A percentile compares a stretch with the other conserved stretches of the same genome.
phyloP scores from a whole-genome alignment of 495 filamentous ascomycete species.

The Podospora conica region DNA sequence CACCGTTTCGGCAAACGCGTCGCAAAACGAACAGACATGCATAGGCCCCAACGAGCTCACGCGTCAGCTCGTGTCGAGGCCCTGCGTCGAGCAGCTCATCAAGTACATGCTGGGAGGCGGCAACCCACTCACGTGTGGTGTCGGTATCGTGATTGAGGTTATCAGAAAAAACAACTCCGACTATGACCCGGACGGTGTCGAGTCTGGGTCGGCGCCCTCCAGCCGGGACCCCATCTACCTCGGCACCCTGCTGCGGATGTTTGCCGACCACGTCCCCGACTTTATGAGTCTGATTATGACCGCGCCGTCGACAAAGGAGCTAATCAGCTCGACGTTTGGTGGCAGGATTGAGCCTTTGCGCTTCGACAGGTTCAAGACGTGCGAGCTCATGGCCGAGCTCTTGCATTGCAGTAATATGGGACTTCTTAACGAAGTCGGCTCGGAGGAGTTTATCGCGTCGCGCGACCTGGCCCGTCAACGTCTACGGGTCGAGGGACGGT shows the following conservation, averaged over 20 bases:
- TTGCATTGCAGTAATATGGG: slow-evolving; percentile 99
- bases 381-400: slow-evolving; percentile 96
- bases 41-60: slow-evolving; percentile 98
- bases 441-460: slow-evolving; percentile 75
- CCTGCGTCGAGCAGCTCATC: slow-evolving; percentile 76
- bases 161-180: slow-evolving; percentile 99
- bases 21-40: slow-evolving; percentile 93
- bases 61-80: slow-evolving; percentile 84
- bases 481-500: slow-evolving; percentile 63
- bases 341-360: slow-evolving; percentile 88
- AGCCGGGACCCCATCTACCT: slow-evolving; percentile 94
- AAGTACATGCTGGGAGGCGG: slow-evolving; percentile 88
- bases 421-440: slow-evolving; percentile 85
- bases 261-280: slow-evolving; percentile 85
- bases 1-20: slow-evolving; percentile 96
- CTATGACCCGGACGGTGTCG: slow-evolving; percentile 86
- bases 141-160: slow-evolving; percentile 96
- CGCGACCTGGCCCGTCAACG: slow-evolving; percentile 77
- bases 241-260: slow-evolving; percentile 82
- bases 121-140: slow-evolving; percentile 91
- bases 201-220: slow-evolving; percentile 69
- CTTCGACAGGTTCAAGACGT: slow-evolving; percentile 98
- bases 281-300: slow-evolving; percentile 90
- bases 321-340: slow-evolving; percentile 66
- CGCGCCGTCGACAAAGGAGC: slow-evolving; percentile 45